Evolutionary conservation across 1,139 yeast species (phyloP), one percentile per base, ranked within the genome.

Genomic region (Taiozyma sp.): DNA sequence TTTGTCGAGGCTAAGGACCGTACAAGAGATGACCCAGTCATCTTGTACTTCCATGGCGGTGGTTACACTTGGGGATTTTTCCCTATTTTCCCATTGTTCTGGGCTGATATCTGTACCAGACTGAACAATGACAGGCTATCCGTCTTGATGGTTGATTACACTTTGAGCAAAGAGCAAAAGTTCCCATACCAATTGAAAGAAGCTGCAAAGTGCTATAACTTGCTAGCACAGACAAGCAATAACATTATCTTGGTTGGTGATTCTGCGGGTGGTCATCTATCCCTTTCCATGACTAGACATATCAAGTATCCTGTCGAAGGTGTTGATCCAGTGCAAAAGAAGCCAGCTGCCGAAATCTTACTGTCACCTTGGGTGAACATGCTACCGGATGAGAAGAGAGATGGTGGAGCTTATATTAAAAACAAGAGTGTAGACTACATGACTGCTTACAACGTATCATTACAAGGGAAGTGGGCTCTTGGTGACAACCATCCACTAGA

Each of bases 331-430:
- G 24, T 55, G 1, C 53, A 63, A 47, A 62, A 66, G 1, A 70
- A 69, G 52, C 76, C 77, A 9, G 58, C 55, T n/a, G 68, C 73
- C 1, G 57, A 69, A 34, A 57, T 71, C 3, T 63, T 75, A 41
- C 57, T 73, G 8, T 73, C 79, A 22, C 81, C 81, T 4, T 77
- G 81, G 81, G 66, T 70, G 19, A 66, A 72, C 51, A 68, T 75
- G 4, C 27, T 30, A 12, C 54, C 55, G 4, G 36, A 56, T 55
- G 46, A 51, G 3, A 58, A 69, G 66, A n/a, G 5, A 13, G 72
- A 72, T 9, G 69, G 67, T 16, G 70, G 66, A 13, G 68, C 70
- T 56, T 69, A 66, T 50, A 55, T 64, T 10, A 68, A 65, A 8
- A 68, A 66, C 34, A 50, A 59, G 30, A 60, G 75, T 76, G 58